Conservation (phyloP, 306 rosid genomes). For the Ammopiptanthus mongolicus region DNA sequence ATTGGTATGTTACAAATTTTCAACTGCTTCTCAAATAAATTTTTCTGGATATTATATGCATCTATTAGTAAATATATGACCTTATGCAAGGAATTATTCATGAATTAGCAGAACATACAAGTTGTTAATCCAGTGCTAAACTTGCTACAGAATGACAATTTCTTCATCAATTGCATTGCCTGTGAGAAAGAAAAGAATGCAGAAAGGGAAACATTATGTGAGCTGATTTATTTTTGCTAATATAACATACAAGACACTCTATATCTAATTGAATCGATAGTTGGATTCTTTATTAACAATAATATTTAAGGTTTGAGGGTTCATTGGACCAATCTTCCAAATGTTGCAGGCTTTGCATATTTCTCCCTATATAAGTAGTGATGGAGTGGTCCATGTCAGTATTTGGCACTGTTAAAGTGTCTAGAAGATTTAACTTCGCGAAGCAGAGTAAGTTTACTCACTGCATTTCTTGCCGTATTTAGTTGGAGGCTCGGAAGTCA, state of each 20-base stretch:
- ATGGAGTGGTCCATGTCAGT: background rate
- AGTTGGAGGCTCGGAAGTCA: background rate
- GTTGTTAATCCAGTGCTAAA: background rate
- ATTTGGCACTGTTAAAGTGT: background rate
- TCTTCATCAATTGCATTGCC: background rate
- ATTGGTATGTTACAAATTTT: background rate
- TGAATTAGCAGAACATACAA: background rate
- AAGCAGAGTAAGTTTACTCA: background rate
- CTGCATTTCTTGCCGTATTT: background rate
- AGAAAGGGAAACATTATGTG: background rate
- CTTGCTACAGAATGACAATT: background rate
- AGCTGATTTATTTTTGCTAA: background rate
- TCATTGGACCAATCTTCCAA: background rate
- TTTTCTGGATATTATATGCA: background rate
- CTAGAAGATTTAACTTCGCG: background rate
- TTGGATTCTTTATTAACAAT: background rate
- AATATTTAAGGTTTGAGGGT: background rate
- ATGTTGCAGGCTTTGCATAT: background rate
- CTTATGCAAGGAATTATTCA: background rate
- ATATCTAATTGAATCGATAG: background rate
- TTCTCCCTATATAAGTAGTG: background rate
- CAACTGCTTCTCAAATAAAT: background rate
- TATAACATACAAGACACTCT: background rate
- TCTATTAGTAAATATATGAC: background rate
- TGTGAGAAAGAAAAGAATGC: background rate